Percentiles rank a stretch among this genome's conserved stretches.
phyloP scores from a whole-genome alignment of 352 stramenopile species.

The Globisporangium uncinulatum region DNA sequence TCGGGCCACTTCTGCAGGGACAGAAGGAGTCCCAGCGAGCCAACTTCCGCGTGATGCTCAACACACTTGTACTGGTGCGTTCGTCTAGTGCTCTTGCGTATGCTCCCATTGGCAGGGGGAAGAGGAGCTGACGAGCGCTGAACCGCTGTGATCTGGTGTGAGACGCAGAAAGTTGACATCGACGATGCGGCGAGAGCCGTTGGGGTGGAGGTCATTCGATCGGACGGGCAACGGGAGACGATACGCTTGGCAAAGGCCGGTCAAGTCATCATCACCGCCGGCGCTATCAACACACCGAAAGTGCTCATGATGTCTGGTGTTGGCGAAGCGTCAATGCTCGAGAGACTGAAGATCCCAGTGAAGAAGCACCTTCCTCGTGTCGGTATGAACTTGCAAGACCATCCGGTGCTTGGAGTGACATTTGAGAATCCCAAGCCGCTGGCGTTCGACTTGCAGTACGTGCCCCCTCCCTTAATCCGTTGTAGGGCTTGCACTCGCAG shows the following conservation, averaged over 20 bases:
- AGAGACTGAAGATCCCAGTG: constrained; percentile 34
- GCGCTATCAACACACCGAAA: constrained; percentile 85
- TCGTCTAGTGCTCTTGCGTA: constrained; percentile 2
- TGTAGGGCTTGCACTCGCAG: no score
- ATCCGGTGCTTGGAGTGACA: constrained; percentile 75
- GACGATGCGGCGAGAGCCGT: constrained; percentile 23
- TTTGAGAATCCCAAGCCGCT: constrained; percentile 35
- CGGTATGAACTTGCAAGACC: constrained; percentile 88
- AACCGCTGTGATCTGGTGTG: background rate
- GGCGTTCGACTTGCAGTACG: constrained; percentile 42
- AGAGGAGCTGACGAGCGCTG: background rate
- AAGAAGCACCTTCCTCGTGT: constrained; percentile 71
- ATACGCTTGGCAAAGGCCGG: constrained; percentile 34
- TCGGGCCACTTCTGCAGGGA: constrained; percentile 46
- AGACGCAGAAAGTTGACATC: constrained; percentile 41
- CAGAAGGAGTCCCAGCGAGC: constrained; percentile 21
- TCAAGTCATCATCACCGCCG: constrained; percentile 72
- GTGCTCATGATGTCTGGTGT: constrained; percentile 74
- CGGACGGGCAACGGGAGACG: constrained; percentile 27
- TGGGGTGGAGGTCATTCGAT: constrained; percentile 34
- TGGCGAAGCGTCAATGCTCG: constrained; percentile 35
- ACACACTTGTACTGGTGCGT: constrained; percentile 62
- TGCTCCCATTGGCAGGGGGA: no score
- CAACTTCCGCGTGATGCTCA: constrained; percentile 51
- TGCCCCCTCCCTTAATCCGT: background rate